phyloP scores from a whole-genome alignment of 1,139 yeast species.

The Arxiozyma telluris region DNA sequence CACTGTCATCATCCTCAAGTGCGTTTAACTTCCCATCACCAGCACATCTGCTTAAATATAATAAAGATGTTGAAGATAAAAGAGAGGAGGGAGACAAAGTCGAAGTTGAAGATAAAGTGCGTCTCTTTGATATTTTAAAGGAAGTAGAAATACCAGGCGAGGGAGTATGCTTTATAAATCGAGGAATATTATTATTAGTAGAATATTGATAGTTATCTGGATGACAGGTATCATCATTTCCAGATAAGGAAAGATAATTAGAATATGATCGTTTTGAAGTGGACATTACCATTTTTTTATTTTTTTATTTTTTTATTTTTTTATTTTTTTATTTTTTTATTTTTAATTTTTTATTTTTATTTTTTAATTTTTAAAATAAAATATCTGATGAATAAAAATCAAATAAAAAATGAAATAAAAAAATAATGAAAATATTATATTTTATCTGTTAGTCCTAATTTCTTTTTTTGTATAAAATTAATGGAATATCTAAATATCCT shows the following conservation, averaged over 20 bases:
- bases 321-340: neutral
- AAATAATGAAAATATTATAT: neutral
- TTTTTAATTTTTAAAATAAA: no score
- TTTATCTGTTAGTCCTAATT: no score
- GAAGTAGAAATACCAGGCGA: neutral
- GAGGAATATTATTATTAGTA: neutral
- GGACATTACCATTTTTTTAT: slow-evolving; percentile 1
- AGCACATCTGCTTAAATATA: neutral
- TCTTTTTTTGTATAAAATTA: no score
- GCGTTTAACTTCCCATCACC: neutral
- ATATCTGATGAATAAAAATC: neutral
- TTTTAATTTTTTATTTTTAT: no score
- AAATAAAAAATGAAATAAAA: neutral
- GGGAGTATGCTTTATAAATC: neutral
- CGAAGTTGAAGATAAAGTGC: neutral
- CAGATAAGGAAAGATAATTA: neutral
- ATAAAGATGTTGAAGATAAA: neutral
- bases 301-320: neutral
- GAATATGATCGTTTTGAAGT: slow-evolving; percentile 1
- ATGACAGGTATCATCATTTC: neutral
- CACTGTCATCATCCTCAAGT: neutral
- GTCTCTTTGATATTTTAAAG: neutral
- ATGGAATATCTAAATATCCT: no score
- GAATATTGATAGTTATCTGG: neutral
- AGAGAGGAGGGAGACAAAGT: neutral